Evolutionary conservation across 345 rosid genomes (phyloP).

Genomic region (Gossypium ekmanianum): DNA sequence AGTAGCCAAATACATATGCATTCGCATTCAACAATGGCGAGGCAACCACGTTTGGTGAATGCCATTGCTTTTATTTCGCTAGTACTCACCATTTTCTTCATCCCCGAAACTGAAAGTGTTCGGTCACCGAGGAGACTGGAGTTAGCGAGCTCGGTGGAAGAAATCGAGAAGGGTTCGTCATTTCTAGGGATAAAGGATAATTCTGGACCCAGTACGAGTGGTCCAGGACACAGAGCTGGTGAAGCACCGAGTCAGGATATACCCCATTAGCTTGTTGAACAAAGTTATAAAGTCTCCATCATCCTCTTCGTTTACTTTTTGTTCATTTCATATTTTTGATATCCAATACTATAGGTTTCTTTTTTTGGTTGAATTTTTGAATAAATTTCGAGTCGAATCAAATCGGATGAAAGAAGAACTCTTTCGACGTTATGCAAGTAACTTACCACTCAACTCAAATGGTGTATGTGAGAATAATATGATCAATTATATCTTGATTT

Average conservation of each 20-base stretch:
- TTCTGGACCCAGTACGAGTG: conserved; percentile 21
- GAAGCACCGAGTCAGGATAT: background rate
- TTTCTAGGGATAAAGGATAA: background rate
- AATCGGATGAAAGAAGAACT: too few relatives aligned
- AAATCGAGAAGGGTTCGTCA: background rate
- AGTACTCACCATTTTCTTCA: background rate
- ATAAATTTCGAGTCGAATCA: too few relatives aligned
- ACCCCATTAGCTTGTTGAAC: too few relatives aligned
- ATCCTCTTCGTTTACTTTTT: too few relatives aligned
- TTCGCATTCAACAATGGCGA: background rate
- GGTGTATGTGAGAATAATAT: too few relatives aligned
- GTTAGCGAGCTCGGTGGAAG: background rate
- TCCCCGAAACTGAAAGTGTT: background rate
- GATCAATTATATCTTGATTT: too few relatives aligned
- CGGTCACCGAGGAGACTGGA: background rate
- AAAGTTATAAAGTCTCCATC: too few relatives aligned
- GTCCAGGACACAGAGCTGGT: conserved; percentile 18
- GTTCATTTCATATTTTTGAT: too few relatives aligned
- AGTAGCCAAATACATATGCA: background rate
- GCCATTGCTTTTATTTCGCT: background rate
- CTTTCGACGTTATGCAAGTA: too few relatives aligned
- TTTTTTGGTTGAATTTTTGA: too few relatives aligned
- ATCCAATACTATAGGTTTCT: too few relatives aligned
- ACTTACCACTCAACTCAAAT: too few relatives aligned
- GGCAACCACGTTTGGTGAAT: background rate